Base-by-base conservation (phyloP, 805 yeast genomes). In the Teunomyces stri region DNA sequence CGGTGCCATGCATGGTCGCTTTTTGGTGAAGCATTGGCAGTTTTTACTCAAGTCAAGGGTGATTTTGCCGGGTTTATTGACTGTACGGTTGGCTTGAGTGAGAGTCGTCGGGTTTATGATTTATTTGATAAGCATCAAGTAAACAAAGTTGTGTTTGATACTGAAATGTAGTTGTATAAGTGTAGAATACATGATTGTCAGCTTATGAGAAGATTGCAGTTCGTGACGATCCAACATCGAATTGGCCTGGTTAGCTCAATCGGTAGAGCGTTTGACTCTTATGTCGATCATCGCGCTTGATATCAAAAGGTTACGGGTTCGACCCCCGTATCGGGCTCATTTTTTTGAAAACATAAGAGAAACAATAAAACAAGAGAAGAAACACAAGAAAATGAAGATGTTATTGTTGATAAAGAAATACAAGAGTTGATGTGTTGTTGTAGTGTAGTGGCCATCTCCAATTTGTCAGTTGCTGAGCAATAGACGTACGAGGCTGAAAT, bases 1-100 rank as follows among this genome's bases (percentile, higher is more conserved):
- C 62, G 87, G 56, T 82, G 87, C 60, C 85, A 84, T 34, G 79
- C 79, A 3, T 74, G 82, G 72, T 71, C 84, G 2, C 65, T 80
- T 33, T 82, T 78, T 56, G 70, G 65, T 9, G 84, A 80, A 37
- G 71, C 85, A 0, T 65, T 81, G 29, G 67, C 69, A 36, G 65
- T 77, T 0, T 80, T 82, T 57, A 73, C 71, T 44, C 51, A 57
- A 12, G 65, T 79, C 42, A 71, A 77, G 33, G 59, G 58, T 29
- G 70, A 75, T 47, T 79, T 81, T 51, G 69, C 58, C n/a, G 70
- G 60, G n/a, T 80, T 82, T 53, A 72, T 82, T 29, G 86, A 80
- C 51, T 60, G 61, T n/a, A 64, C 64, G 33, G 65, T 77, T 35
- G 66, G 74, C 1, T 55, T 82, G 25, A 74, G 66, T 10, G 75